Conservation (phyloP, 176 grass and related monocot genomes). For the Aegilops bicornis region DNA sequence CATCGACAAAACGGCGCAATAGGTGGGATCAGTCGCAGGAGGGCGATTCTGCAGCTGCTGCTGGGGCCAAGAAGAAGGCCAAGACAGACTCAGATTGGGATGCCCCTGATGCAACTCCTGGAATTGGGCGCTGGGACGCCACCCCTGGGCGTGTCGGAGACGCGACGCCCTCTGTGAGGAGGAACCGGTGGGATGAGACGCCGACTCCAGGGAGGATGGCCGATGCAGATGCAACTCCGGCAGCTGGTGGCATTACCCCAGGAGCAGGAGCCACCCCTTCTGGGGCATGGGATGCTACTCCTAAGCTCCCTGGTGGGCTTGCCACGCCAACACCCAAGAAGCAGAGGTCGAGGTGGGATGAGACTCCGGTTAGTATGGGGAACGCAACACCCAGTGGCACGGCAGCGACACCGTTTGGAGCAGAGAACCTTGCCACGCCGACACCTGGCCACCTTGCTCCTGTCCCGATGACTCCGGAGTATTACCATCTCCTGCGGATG, state of each 20-base stretch:
- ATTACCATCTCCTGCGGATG: slow-evolving; percentile 85
- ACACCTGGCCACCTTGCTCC: slow-evolving; percentile 40
- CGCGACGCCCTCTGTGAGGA: slow-evolving; percentile 62
- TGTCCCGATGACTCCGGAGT: slow-evolving; percentile 75
- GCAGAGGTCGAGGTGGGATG: slow-evolving; percentile 95
- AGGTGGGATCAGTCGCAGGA: slow-evolving; percentile 98
- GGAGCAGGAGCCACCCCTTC: slow-evolving; percentile 73
- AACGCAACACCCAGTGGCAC: slow-evolving; percentile 50
- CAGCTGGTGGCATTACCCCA: slow-evolving; percentile 62
- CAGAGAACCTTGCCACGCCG: slow-evolving; percentile 56
- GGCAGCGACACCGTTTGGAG: slow-evolving; percentile 68
- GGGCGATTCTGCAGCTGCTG: slow-evolving; percentile 25
- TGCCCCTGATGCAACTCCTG: slow-evolving; percentile 87
- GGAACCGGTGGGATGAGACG: slow-evolving; percentile 96
- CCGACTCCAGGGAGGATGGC: slow-evolving; percentile 83
- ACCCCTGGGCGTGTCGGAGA: slow-evolving; percentile 70
- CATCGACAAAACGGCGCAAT: slow-evolving; percentile 60
- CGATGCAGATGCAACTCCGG: slow-evolving; percentile 85
- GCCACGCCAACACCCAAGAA: slow-evolving; percentile 92
- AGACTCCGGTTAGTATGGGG: slow-evolving; percentile 76
- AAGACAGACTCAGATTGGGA: slow-evolving; percentile 83
- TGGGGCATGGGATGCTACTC: slow-evolving; percentile 91
- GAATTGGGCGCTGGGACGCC: slow-evolving; percentile 79
- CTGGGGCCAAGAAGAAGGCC: slow-evolving; percentile 63
- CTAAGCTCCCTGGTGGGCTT: slow-evolving; percentile 73